Conservation (phyloP, 2,329 filamentous ascomycete species). For the Fusarium continuum region DNA sequence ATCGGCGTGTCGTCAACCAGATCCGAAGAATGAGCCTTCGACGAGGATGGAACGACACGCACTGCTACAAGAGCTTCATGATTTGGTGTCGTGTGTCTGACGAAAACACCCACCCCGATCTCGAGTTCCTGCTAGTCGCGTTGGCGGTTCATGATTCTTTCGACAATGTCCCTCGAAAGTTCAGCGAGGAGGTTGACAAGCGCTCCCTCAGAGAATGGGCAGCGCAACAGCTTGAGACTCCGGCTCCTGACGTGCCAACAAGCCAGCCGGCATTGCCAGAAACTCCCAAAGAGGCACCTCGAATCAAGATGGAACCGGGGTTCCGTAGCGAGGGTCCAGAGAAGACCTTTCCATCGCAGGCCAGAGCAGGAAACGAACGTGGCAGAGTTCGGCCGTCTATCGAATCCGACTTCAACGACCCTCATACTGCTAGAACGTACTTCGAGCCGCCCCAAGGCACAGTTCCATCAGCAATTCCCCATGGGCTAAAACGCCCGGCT, state of each 20-base stretch:
- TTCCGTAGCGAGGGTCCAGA: background rate
- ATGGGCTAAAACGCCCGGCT: background rate
- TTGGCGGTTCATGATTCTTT: conserved; percentile 5
- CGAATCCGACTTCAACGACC: background rate
- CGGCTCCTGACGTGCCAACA: background rate
- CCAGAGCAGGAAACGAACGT: rapidly evolving
- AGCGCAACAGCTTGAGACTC: background rate
- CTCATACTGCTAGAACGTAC: background rate
- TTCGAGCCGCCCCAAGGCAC: background rate
- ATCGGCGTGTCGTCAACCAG: background rate
- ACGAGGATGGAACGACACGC: background rate
- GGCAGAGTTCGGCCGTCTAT: background rate
- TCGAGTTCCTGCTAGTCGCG: background rate
- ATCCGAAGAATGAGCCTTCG: background rate
- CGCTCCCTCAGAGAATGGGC: conserved; percentile 10
- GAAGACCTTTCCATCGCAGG: background rate
- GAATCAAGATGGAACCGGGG: background rate
- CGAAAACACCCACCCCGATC: background rate
- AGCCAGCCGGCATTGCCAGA: background rate
- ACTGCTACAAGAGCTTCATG: background rate
- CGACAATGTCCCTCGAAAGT: rapidly evolving
- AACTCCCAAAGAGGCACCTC: background rate
- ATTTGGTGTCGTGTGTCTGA: background rate
- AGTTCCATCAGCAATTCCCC: background rate
- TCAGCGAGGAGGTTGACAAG: background rate